Base-by-base conservation (phyloP, 2,329 filamentous ascomycete species). In the Hypoxylon rubiginosum region DNA sequence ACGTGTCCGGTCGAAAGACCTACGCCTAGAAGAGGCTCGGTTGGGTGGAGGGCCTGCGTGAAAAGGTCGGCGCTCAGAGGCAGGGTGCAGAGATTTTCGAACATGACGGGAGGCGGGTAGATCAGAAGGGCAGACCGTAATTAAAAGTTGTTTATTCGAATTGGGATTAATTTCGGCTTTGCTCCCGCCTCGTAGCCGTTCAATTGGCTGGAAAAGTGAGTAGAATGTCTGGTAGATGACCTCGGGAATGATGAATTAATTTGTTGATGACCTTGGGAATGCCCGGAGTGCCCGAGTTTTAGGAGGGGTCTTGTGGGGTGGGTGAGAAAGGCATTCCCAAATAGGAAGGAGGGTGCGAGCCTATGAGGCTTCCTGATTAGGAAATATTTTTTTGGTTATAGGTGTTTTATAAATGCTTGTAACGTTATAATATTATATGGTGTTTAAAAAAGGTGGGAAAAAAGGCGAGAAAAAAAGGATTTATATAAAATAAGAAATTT, bases 31-130 rank as follows among this genome's bases (percentile, higher is more conserved):
- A 99, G 82, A 13, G 95, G 93, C 77, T 94, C 89, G 0, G 86
- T 87, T 1, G 96, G 94, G 77, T 99, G 96, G 19, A 97, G 83
- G 11, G 91, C 92, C 79, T 97, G 94, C 1, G 93, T 82, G 82
- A 99, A 98, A 74, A 99, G 85, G 76, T 98, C 96, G 62, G 92
- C 88, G 62, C 88, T 87, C 50, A 98, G 88, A 68, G 94, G 94
- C 49, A 98, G 88, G 26, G 92, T 93, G 84, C 95, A 97, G 70
- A 97, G 87, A 70, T 93, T 97, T 79, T 97, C 94, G 76, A 97
- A 93, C 93, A 97, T 97, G 74, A 69, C 72, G 69, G 30, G 13
- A 49, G 32, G 10, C 41, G 19, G 19, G 39, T 13, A 32, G 59
- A 54, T 58, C 43, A 24, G 46, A 48, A 26, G 26, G 24, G 9